Conservation (phyloP, 2,329 filamentous ascomycete genomes). For the Botrytis aclada region DNA sequence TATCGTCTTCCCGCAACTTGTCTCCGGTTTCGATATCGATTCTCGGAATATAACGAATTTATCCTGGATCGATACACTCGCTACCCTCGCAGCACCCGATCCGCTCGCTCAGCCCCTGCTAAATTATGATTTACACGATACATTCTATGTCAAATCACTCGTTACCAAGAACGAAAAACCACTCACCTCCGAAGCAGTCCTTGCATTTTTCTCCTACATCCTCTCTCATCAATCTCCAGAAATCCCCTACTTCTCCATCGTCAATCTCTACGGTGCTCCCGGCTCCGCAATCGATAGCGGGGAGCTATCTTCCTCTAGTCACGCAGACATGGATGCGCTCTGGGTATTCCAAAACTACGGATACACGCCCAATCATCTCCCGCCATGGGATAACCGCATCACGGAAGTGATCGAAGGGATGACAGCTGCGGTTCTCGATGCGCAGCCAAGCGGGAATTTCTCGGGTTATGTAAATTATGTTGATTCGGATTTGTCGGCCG, state of each 20-base stretch:
- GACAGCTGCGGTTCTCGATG: slow-evolving; percentile 25
- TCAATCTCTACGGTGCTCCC: slow-evolving; percentile 29
- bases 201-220: slow-evolving; percentile 21
- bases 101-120: slow-evolving; percentile 39
- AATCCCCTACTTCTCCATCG: slow-evolving; percentile 28
- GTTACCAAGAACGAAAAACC: slow-evolving; percentile 19
- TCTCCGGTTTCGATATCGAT: slow-evolving; percentile 39
- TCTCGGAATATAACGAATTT: slow-evolving; percentile 29
- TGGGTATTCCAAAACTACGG: slow-evolving; percentile 32
- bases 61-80: slow-evolving; percentile 39
- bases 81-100: slow-evolving; percentile 15
- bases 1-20: slow-evolving; percentile 41
- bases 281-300: slow-evolving; percentile 23
- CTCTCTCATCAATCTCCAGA: slow-evolving; percentile 19
- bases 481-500: slow-evolving; percentile 25
- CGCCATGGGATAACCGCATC: slow-evolving; percentile 24
- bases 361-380: slow-evolving; percentile 14
- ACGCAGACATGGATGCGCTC: slow-evolving; percentile 27
- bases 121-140: slow-evolving; percentile 39
- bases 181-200: slow-evolving; percentile 17
- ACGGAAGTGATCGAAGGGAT: slow-evolving; percentile 23
- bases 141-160: slow-evolving; percentile 37
- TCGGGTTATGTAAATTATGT: slow-evolving; percentile 32
- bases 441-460: slow-evolving; percentile 32
- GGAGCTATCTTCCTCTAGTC: slow-evolving; percentile 14